Base-by-base conservation (phyloP, 2,329 filamentous ascomycete species). In the Beauveria sp. region DNA sequence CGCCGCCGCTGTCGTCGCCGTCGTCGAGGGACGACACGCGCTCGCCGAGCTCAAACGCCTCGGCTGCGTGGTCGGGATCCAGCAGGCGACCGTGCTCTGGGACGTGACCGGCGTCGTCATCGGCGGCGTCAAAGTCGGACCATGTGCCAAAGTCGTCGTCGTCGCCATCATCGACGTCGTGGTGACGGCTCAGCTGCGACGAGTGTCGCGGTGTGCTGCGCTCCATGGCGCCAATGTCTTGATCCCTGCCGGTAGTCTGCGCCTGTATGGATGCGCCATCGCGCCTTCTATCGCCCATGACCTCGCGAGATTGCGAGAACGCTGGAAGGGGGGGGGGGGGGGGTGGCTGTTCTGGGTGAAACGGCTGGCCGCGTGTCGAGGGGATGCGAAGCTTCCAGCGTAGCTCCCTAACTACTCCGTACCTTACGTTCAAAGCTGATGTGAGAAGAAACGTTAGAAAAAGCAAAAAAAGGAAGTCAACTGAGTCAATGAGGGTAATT, bases 21-120 rank as follows among this genome's bases (percentile, higher is more conserved):
- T 40, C 28, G n/a, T 70, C 69, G 28, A 55, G 41, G 34, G 53
- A 57, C n/a, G 53, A 54, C 22, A 44, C 7, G 47, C 43, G 48
- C 16, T 63, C 62, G 37, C 47, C 37, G 5, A 58, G 54, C 41
- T 62, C 61, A 26, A 53, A 51, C 5, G 54, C 46, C 14, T 59
- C 61, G 48, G 26, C 54, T 28, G 79, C 77, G 2, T 79, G 71
- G 62, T 80, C 79, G 0, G 81, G 80, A 65, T 84, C 80, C 67
- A 84, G 70, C n/a, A 85, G 76, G 47, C 81, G 78, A 68, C 84
- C 82, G 66, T 82, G 73, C 68, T 85, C 83, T 30, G 78, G 79
- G 52, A 71, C 71, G 62, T 81, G 80, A 58, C 78, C 76, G 41
- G 76, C 76, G 41, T 76, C 76, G 47, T 74, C 72, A 41, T 48